Percentiles rank a stretch among this genome's conserved stretches.
phyloP scores from a whole-genome alignment of 257 asterid species.

The Solanum phureja region DNA sequence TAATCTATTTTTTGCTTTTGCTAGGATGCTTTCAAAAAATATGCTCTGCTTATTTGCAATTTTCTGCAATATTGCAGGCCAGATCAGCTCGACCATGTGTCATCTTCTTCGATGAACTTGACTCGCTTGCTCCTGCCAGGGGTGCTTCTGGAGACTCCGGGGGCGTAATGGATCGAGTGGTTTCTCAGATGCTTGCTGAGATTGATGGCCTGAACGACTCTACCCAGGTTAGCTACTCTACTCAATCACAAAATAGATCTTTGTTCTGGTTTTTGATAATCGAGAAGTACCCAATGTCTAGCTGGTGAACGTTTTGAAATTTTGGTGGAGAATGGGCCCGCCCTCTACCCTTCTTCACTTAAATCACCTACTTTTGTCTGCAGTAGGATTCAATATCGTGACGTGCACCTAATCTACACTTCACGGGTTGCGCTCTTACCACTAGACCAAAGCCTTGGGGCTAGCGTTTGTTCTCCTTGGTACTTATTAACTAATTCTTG shows the following conservation, averaged over 20 bases:
- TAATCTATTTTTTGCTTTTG: slow-evolving; percentile 5
- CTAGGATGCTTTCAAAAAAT: background rate
- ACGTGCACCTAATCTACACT: background rate
- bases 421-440: background rate
- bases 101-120: slow-evolving; percentile 95
- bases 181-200: slow-evolving; percentile 99
- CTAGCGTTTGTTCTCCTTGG: background rate
- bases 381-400: background rate
- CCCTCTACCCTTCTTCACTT: background rate
- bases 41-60: background rate
- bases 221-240: slow-evolving; percentile 48
- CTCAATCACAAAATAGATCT: background rate
- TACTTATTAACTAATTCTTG: background rate
- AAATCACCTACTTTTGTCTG: background rate
- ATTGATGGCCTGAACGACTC: slow-evolving; percentile 92
- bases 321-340: background rate
- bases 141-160: slow-evolving; percentile 99
- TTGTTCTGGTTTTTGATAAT: background rate
- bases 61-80: slow-evolving; percentile 43
- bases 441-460: background rate
- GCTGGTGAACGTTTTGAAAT: background rate
- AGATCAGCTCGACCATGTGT: slow-evolving; percentile 98
- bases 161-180: slow-evolving; percentile 97
- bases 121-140: slow-evolving; percentile 97
- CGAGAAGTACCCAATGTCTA: background rate